Evolutionary conservation across 192 early-diverging fungal species (phyloP), one percentile per base, ranked within the genome.

Genomic region (Coemansia interrupta): DNA sequence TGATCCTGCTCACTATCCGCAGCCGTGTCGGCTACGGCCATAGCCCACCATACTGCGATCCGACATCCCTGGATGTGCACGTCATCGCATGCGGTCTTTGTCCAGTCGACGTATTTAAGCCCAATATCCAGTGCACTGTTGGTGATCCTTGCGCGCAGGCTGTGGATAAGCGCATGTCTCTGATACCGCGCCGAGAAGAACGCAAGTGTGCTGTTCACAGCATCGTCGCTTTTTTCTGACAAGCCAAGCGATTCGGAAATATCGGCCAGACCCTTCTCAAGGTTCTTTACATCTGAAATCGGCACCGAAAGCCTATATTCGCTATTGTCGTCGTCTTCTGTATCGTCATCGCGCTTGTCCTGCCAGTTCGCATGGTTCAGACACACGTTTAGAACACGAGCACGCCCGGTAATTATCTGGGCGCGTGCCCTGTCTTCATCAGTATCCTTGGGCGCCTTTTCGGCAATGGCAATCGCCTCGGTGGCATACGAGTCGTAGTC

Each of bases 21-120:
- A 0, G 78, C 20, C 19, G 19, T n/a, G 17, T 55, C 76, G 15
- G 77, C 60, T 1, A 70, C 68, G 2, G 83, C 82, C 43, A 86
- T 64, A 6, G 87, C 82, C 78, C 83, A 82, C 50, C 82, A 80
- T 30, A 84, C 81, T 7, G 83, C 42, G 19, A 72, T 67, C 32
- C 79, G 78, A 18, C 56, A 55, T 2, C 60, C 64, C 18, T 43
- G 40, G 28, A 50, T 29, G 23, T 47, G 53, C 22, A 43, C 29
- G 26, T 48, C 51, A 13, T 56, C 30, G 41, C 18, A 9, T 13
- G 38, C 30, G 20, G 14, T 48, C 12, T 48, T 19, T 9, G 18
- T 36, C 72, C 72, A 75, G 44, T 60, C 58, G 3, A 64, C 50
- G 18, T 39, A 29, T 2, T 2, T 43, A 20, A 50, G 44, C 5